Evolutionary conservation across 495 filamentous ascomycete genomes (phyloP), one percentile per base, ranked within the genome.

Genomic region (Aspergillus steynii): DNA sequence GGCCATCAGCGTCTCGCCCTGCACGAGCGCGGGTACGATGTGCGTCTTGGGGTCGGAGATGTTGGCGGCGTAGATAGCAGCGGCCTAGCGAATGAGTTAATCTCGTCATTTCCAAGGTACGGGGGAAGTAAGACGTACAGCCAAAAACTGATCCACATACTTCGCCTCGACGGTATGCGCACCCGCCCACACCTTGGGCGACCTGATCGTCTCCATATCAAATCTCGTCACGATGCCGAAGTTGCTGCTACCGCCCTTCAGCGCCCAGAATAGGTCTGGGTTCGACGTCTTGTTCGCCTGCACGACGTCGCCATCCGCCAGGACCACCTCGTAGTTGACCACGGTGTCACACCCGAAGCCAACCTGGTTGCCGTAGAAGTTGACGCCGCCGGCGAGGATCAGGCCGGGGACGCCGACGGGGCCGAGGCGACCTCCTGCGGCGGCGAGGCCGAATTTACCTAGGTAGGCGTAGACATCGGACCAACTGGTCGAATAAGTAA

Each of bases 241-340:
- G 71, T 83, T 85, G 70, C 73, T 80, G 56, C 71, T 74, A 8
- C 83, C 84, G 12, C 82, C 83, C 62, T 79, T 77, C 54, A 87
- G 73, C 26, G 85, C 84, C 74, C 78, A 87, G 72, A 84, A 88
- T 4, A 90, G 79, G 69, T 89, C 85, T 1, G 74, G 51, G 61
- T 88, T 74, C n/a, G 74, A 65, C 3, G 63, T 69, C 50, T 75
- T 68, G 71, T 74, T 87, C 10, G 78, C 86, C 31, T 83, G 67
- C 29, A 83, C 71, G 52, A 88, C 77, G 26, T 75, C 73, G 5
- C 83, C 85, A 65, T 88, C 77, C 25, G 85, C 81, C 7, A 85
- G 83, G 2, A 88, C 85, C 4, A 90, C 81, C 72, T 88, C 82
- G 46, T 77, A 87, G 53, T 76, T 74, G 37, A 73, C 58, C 1